Conservation (phyloP, 177 flowering plant species). For the Telopea speciosissima region DNA sequence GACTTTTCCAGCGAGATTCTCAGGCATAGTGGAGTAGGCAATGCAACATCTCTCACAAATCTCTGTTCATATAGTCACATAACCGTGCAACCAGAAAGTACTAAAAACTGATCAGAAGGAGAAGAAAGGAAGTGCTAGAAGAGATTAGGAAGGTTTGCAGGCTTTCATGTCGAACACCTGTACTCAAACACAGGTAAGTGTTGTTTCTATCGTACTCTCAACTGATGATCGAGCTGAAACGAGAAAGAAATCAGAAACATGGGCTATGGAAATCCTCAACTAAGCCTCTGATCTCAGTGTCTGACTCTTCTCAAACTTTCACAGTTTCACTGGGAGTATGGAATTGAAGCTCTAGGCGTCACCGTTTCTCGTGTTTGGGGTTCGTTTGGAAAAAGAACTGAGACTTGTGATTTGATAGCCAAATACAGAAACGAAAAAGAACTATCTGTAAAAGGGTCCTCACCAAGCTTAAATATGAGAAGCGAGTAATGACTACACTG, state of each 20-base stretch:
- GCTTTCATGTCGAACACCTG: conserved; percentile 8
- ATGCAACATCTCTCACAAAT: conserved; percentile 45
- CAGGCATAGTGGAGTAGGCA: conserved; percentile 26
- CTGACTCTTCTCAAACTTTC: background rate
- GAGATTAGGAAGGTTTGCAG: background rate
- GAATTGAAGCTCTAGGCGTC: too few species aligned
- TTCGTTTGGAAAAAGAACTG: background rate
- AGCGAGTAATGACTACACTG: too few species aligned
- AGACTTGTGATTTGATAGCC: too few species aligned
- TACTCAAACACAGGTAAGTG: conserved; percentile 1
- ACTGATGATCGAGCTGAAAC: too few species aligned
- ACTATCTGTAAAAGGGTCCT: too few species aligned
- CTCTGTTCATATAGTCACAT: conserved; percentile 24
- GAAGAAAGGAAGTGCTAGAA: background rate
- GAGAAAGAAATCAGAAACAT: background rate
- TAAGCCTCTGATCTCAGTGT: background rate
- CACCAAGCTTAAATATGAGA: too few species aligned
- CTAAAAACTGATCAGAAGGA: too few species aligned
- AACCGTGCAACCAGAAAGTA: background rate
- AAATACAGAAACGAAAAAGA: too few species aligned
- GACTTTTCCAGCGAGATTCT: conserved; percentile 20
- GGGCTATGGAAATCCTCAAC: background rate
- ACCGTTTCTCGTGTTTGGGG: background rate
- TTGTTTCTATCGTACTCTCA: background rate
- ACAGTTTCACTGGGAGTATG: too few species aligned